Evolutionary conservation across 202 grass and related monocot species (phyloP).

Genomic region (Bolboschoenoplectus hybrid): DNA sequence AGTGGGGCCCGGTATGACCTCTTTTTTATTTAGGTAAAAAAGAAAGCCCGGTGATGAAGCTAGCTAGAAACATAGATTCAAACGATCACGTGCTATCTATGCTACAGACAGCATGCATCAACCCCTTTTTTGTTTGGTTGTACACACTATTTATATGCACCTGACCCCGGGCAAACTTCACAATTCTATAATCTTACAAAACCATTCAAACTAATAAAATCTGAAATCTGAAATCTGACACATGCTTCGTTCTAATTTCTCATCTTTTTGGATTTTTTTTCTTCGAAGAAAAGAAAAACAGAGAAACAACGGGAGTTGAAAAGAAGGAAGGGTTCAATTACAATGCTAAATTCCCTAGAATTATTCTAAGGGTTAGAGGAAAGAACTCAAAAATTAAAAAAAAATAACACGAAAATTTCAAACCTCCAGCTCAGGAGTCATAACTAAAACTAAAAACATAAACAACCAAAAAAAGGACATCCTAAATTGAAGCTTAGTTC

Average conservation of each 20-base stretch:
- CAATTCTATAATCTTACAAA: conserved; percentile 33
- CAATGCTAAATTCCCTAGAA: conserved; percentile 50
- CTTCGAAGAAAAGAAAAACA: conserved; percentile 12
- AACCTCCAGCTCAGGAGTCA: conserved; percentile 36
- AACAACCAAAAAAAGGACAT: conserved; percentile 39
- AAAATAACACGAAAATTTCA: conserved; percentile 62
- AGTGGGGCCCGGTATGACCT: conserved; percentile 15
- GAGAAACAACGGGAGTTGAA: conserved; percentile 25
- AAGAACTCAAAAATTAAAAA: conserved; percentile 43
- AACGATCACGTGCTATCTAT: conserved; percentile 59
- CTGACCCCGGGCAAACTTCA: conserved; percentile 25
- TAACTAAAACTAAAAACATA: conserved; percentile 42
- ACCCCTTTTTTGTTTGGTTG: conserved; percentile 52
- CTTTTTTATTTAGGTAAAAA: conserved; percentile 7
- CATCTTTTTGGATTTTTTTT: conserved; percentile 23
- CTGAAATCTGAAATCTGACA: not conserved
- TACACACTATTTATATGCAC: conserved; percentile 55
- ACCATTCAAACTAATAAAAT: conserved; percentile 8
- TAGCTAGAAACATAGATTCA: conserved; percentile 45
- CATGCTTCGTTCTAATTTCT: conserved; percentile 5
- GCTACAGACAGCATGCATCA: conserved; percentile 35
- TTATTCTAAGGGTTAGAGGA: conserved; percentile 49
- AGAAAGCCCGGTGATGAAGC: not conserved
- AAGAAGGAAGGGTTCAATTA: conserved; percentile 43
- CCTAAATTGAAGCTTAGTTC: conserved; percentile 41